Evolutionary conservation across 2,329 filamentous ascomycete species (phyloP), one percentile per base, ranked within the genome.

Genomic region (Pyricularia sp.): DNA sequence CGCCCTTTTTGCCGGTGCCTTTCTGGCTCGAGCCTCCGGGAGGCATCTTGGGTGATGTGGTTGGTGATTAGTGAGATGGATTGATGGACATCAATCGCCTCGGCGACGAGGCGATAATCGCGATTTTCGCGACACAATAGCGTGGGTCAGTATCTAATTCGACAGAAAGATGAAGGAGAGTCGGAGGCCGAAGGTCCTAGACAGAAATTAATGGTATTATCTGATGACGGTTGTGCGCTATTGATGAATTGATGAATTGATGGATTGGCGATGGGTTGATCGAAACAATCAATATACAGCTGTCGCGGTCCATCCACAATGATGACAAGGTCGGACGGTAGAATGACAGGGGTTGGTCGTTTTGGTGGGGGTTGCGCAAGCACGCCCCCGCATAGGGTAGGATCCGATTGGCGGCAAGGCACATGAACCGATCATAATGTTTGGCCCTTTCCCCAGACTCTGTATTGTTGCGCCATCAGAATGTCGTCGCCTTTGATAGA

Each of bases 1-100:
- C 81, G 66, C 83, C 83, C 80, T 92, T 92, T 81, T 90, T 90
- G 76, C 87, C 84, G 30, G 86, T 87, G 69, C 87, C 87, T 74
- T 88, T 87, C 75, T 88, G 85, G 72, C 85, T 83, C 65, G 85
- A 82, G 69, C 80, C 81, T 17, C 59, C 25, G 31, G 86, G 84
- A 76, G 87, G 85, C 87, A 90, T 90, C 5, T 50, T 65, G 68
- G 26, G 59, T 28, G 59, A 63, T 63, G 61, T 30, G 36, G 59
- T 61, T 61, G 68, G 31, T 33, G 36, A 25, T 30, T 42, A 64
- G n/a, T n/a, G 42, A 50, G 42, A 50, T n/a, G 42, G 17, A 50
- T 50, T 50, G 42, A 50, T 50, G 6, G 17, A n/a, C 9, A 17
- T 50, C 42, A 50, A 50, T n/a, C 42, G 42, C 42, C 42, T n/a